Base-by-base conservation (phyloP, 164 flowering plant genomes). In the Umbellularia californica region DNA sequence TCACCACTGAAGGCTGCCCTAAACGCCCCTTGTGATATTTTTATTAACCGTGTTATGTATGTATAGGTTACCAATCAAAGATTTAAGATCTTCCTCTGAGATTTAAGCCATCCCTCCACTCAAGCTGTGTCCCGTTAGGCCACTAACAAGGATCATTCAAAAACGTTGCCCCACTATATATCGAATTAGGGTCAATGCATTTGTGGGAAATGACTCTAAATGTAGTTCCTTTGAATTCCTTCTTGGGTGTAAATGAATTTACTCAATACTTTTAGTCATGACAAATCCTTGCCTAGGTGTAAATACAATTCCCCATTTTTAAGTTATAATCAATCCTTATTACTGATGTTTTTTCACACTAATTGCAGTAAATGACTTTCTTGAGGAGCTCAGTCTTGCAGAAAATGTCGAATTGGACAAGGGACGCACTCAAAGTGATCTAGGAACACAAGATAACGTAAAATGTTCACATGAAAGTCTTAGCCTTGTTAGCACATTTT, bases 331-430 rank as follows among this genome's bases (percentile, higher is more conserved):
- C 60, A 63, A 19, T 28, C 69, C 69, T 66, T 23, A 3, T 50
- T 23, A 20, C 27, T 60, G 23, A 58, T 52, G 58, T 22, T 33
- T 75, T 76, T 47, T 52, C 68, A 50, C 73, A 23, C 79, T 33
- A 70, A 20, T 77, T 64, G 76, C 86, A 92, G 95, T 74, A 55
- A 92, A 93, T 65, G 62, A 77, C 41, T 76, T 81, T 65, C 80
- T 95, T 22, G 92, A 92, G 75, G 99, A 95, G 80, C 94, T 95
- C 77, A 81, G 85, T 84, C 89, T 95, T 64, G 87, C 92, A 63
- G 91, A 81, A 77, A 95, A 92, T 86, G 82, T 74, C 20, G 55
- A 76, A 78, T 51, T 65, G 65, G 81, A 74, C 23, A 72, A 81
- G 67, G 74, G 64, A 23, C 75, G 7, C 30, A 30, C 71, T 24